Percentiles rank a stretch among this genome's conserved stretches.
phyloP scores from a whole-genome alignment of 2,329 filamentous ascomycete genomes.

The Sclerotiophoma versabilis region DNA sequence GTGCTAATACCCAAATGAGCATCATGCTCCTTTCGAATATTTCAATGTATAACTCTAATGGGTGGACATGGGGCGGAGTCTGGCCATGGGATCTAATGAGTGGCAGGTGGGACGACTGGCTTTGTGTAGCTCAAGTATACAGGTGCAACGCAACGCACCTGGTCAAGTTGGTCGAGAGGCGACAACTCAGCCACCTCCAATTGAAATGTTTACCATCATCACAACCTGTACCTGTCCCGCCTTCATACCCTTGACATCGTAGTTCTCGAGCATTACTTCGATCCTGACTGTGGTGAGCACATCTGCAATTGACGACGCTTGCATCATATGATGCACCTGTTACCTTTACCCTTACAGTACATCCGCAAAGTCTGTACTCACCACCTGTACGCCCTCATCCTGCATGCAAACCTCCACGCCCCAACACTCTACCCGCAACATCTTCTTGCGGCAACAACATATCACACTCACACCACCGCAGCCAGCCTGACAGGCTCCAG shows the following conservation, averaged over 20 bases:
- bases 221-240: not conserved
- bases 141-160: constrained; percentile 21
- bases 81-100: constrained; percentile 23
- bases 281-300: not conserved
- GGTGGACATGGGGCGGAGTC: constrained; percentile 17
- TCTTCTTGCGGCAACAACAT: not conserved
- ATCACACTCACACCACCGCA: constrained; percentile 4
- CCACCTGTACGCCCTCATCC: constrained; percentile 11
- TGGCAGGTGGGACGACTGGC: constrained; percentile 23
- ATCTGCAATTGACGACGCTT: not conserved
- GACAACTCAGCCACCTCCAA: not conserved
- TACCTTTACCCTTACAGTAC: not conserved
- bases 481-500: constrained; percentile 1
- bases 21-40: constrained; percentile 21
- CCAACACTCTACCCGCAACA: constrained; percentile 12
- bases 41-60: constrained; percentile 34
- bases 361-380: constrained; percentile 9
- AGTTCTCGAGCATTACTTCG: not conserved
- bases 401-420: constrained; percentile 4
- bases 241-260: not conserved
- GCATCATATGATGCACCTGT: constrained; percentile 8
- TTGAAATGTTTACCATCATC: constrained; percentile 9
- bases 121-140: constrained; percentile 15
- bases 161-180: not conserved
- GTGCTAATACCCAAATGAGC: constrained; percentile 19